A percentile compares a stretch with the other conserved stretches of the same genome.
These are phyloP conservation scores for Lasiosphaeria ovina DNA, from an alignment of 495 filamentous ascomycete genomes.

Conservation along the genomic window DNA sequence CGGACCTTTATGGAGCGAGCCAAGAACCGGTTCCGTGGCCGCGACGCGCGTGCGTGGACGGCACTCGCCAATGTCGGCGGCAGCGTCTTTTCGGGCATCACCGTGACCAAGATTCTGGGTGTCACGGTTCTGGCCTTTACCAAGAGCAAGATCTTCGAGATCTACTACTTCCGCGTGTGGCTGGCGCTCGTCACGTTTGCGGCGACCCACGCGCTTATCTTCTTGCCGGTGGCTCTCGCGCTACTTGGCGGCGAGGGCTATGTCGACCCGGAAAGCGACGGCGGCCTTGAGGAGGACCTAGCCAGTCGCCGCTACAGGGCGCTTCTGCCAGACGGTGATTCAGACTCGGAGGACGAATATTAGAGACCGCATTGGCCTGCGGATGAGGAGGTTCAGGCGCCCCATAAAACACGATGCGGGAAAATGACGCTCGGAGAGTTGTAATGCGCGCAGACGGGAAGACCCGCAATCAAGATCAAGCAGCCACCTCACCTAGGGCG, in stretches of 20 bases:
- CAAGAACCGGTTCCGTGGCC: conserved; percentile 63
- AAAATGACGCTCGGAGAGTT: no score
- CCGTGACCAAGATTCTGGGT: conserved; percentile 88
- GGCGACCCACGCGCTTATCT: conserved; percentile 84
- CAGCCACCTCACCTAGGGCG: no score
- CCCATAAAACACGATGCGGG: no score
- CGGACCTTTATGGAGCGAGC: conserved; percentile 72
- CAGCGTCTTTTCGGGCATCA: conserved; percentile 94
- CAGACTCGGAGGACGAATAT: conserved; percentile 42
- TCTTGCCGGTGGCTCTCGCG: conserved; percentile 86
- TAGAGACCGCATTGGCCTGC: conserved; percentile 1
- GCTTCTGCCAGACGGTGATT: conserved; percentile 38
- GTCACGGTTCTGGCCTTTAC: conserved; percentile 94
- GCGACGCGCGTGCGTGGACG: conserved; percentile 84
- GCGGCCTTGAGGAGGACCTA: conserved; percentile 83
- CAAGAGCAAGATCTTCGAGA: conserved; percentile 96
- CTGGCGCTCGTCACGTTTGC: conserved; percentile 84
- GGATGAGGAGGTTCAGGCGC: no score
- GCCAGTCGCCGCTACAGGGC: conserved; percentile 45
- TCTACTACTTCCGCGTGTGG: conserved; percentile 99
- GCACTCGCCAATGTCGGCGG: conserved; percentile 91
- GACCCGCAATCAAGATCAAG: no score
- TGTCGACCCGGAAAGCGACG: conserved; percentile 76
- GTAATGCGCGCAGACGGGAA: no score
- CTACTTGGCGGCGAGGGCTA: conserved; percentile 87